A percentile compares a stretch with the other conserved stretches of the same genome.
Conservation (phyloP, 1,284 basidiomycete species). For the Ceratorhiza oryzae-sativae region DNA sequence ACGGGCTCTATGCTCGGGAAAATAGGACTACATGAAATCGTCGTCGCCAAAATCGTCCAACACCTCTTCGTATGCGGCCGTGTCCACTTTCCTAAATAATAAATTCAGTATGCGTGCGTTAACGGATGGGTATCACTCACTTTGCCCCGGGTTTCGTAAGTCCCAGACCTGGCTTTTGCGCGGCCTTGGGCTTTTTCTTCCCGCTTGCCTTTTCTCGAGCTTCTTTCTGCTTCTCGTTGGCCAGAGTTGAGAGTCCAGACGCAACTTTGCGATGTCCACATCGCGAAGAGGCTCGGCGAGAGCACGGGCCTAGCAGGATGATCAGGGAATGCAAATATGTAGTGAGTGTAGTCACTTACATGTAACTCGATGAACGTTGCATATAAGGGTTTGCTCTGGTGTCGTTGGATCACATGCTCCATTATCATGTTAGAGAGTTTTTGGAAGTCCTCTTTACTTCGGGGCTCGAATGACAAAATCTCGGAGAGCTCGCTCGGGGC, state of each 20-base stretch:
- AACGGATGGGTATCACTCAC: conserved; percentile 55
- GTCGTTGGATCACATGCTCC: conserved; percentile 73
- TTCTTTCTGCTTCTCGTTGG: conserved; percentile 94
- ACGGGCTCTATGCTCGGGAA: background rate
- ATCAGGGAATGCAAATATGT: background rate
- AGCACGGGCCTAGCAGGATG: conserved; percentile 29
- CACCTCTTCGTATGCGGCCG: conserved; percentile 80
- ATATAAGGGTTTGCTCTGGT: conserved; percentile 83
- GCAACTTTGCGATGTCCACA: conserved; percentile 89
- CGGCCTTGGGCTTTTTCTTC: conserved; percentile 84
- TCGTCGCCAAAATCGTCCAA: conserved; percentile 80
- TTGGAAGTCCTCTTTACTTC: conserved; percentile 85
- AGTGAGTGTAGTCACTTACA: conserved; percentile 58
- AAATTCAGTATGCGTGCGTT: background rate
- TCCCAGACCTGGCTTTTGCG: conserved; percentile 76
- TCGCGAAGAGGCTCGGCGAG: conserved; percentile 79
- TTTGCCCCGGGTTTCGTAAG: conserved; percentile 68
- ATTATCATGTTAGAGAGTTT: conserved; percentile 75
- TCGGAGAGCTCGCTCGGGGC: conserved; percentile 72
- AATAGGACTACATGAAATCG: conserved; percentile 75
- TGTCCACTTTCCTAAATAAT: conserved; percentile 67
- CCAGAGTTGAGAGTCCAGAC: conserved; percentile 78
- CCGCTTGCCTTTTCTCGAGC: conserved; percentile 82
- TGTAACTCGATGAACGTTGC: conserved; percentile 82
- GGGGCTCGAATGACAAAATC: conserved; percentile 75